A percentile compares a stretch with the other conserved stretches of the same genome.
These are phyloP conservation scores for Colletotrichum sp. DNA, from an alignment of 2,329 filamentous ascomycete genomes.

Conservation along the genomic window DNA sequence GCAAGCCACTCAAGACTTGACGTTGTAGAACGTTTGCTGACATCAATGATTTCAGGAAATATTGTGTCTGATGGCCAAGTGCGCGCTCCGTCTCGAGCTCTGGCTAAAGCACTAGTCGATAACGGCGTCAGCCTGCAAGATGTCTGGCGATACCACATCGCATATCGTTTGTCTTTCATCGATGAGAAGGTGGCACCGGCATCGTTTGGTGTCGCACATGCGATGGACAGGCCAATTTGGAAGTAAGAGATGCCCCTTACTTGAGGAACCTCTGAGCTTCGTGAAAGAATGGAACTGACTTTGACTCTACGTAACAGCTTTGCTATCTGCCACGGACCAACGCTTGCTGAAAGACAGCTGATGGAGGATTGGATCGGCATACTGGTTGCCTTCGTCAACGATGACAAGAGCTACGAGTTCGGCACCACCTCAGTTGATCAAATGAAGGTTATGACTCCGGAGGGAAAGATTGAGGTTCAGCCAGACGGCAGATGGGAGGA, in stretches of 20 bases:
- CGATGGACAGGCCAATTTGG: constrained; percentile 48
- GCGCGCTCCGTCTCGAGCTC: constrained; percentile 37
- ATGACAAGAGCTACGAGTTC: constrained; percentile 31
- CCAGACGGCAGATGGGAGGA: constrained; percentile 39
- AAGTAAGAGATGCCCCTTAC: constrained; percentile 32
- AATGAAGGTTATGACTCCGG: constrained; percentile 37
- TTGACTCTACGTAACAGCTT: constrained; percentile 28
- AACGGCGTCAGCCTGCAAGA: constrained; percentile 37
- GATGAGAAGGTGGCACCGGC: constrained; percentile 39
- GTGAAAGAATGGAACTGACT: not conserved
- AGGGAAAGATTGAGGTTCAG: constrained; percentile 35
- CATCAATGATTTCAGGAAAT: not conserved
- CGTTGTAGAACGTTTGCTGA: not conserved
- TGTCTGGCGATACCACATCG: constrained; percentile 47
- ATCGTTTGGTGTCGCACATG: constrained; percentile 38
- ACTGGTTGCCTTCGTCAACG: constrained; percentile 41
- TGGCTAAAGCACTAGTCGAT: constrained; percentile 32
- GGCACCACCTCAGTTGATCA: constrained; percentile 38
- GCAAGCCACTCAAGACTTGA: constrained; percentile 13
- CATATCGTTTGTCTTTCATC: constrained; percentile 47
- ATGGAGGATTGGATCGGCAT: constrained; percentile 44
- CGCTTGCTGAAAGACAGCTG: constrained; percentile 31
- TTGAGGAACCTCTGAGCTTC: not conserved
- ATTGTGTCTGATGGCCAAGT: constrained; percentile 47
- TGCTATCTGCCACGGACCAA: constrained; percentile 43